Conservation (phyloP, 805 yeast species). For the Cyberlindnera mississippiensis region DNA sequence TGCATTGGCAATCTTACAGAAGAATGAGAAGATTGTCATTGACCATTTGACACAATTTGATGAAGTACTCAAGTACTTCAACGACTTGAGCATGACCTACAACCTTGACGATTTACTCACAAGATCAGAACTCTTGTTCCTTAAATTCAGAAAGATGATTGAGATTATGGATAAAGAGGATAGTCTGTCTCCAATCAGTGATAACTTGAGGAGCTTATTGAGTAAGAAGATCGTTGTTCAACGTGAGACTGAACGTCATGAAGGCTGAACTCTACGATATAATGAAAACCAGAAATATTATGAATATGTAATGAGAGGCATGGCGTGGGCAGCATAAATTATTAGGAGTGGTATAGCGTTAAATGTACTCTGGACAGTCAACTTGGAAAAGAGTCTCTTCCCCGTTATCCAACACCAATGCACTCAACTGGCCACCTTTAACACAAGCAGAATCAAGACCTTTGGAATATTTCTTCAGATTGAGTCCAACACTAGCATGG, state of each 20-base stretch:
- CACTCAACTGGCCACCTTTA: constrained; percentile 65
- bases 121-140: constrained; percentile 80
- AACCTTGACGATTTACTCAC: constrained; percentile 72
- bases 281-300: not conserved
- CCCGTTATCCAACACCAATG: constrained; percentile 34
- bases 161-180: constrained; percentile 56
- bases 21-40: constrained; percentile 73
- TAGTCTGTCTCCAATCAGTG: constrained; percentile 33
- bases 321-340: too few relatives aligned
- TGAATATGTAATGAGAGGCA: too few relatives aligned
- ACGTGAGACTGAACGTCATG: constrained; percentile 42
- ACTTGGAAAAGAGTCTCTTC: constrained; percentile 14
- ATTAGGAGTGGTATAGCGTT: not conserved
- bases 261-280: constrained; percentile 13
- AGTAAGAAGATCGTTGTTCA: constrained; percentile 60
- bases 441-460: constrained; percentile 87
- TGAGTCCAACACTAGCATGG: constrained; percentile 77
- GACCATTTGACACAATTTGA: constrained; percentile 76
- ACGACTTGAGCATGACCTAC: constrained; percentile 77
- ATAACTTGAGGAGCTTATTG: constrained; percentile 56
- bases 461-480: constrained; percentile 56
- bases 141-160: constrained; percentile 75
- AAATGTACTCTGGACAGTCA: constrained; percentile 10
- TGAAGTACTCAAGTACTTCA: constrained; percentile 88
- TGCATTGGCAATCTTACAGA: constrained; percentile 85